Evolutionary conservation across 2,329 filamentous ascomycete species (phyloP).

Genomic region (Leptosphaerulina australis): DNA sequence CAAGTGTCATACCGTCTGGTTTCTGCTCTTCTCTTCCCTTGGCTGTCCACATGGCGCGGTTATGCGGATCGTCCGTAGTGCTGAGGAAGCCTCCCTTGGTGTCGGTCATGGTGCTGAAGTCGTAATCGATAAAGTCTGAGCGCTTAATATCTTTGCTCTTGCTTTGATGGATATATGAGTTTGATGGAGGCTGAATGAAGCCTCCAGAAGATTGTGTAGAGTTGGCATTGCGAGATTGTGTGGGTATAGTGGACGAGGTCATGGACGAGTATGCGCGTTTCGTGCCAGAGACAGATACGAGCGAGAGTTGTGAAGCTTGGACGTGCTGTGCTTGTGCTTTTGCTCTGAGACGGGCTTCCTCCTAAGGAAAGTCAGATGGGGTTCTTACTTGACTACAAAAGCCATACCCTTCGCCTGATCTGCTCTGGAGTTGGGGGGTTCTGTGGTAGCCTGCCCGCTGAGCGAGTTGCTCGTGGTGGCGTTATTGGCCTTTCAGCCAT

Average conservation of each 20-base stretch:
- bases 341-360: constrained; percentile 84
- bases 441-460: constrained; percentile 50
- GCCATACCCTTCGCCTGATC: constrained; percentile 60
- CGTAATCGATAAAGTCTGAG: constrained; percentile 83
- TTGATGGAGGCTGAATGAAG: constrained; percentile 45
- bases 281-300: constrained; percentile 57
- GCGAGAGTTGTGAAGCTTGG: constrained; percentile 32
- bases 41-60: constrained; percentile 67
- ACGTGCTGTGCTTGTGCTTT: constrained; percentile 73
- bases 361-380: constrained; percentile 57
- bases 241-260: constrained; percentile 59
- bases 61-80: constrained; percentile 88
- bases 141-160: constrained; percentile 88
- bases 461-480: constrained; percentile 52
- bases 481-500: constrained; percentile 55
- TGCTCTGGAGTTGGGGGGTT: constrained; percentile 65
- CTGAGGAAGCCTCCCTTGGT: constrained; percentile 95
- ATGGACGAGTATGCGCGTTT: constrained; percentile 76
- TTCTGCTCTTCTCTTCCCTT: constrained; percentile 63
- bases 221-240: constrained; percentile 68
- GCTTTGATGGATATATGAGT: constrained; percentile 61
- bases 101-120: constrained; percentile 97
- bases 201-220: constrained; percentile 58
- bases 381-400: background rate
- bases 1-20: constrained; percentile 85